These are phyloP conservation scores for Thymus quinquecostatus DNA, from an alignment of 257 asterid species.

Conservation along the genomic window DNA sequence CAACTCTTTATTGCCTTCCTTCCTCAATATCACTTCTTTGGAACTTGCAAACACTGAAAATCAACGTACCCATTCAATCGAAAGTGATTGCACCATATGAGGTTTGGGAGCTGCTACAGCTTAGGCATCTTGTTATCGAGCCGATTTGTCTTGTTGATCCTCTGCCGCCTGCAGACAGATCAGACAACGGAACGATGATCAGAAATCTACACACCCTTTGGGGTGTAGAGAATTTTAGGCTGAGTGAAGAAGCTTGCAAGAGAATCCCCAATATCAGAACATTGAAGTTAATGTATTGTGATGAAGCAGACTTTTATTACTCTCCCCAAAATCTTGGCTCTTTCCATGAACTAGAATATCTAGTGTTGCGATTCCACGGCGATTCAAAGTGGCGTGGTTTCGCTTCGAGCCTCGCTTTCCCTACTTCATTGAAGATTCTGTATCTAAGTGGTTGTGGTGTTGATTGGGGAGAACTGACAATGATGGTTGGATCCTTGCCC, in stretches of 20 bases:
- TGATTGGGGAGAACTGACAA: conserved; percentile 3
- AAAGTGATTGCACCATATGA: background rate
- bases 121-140: background rate
- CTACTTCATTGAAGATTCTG: background rate
- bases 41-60: background rate
- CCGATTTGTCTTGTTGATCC: background rate
- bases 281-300: background rate
- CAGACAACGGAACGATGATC: background rate
- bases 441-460: background rate
- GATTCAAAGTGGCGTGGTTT: background rate
- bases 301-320: background rate
- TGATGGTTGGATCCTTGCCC: conserved; percentile 10
- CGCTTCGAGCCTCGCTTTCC: background rate
- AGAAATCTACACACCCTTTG: background rate
- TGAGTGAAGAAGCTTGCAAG: background rate
- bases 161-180: background rate
- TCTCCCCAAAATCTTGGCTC: background rate
- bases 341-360: background rate
- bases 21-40: background rate
- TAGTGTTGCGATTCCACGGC: background rate
- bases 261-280: background rate
- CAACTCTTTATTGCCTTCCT: background rate
- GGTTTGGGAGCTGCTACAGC: conserved; percentile 6
- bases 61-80: too few relatives aligned
- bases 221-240: background rate